phyloP scores from a whole-genome alignment of 2,329 filamentous ascomycete genomes.

The Xylariomycetidae sp. region DNA sequence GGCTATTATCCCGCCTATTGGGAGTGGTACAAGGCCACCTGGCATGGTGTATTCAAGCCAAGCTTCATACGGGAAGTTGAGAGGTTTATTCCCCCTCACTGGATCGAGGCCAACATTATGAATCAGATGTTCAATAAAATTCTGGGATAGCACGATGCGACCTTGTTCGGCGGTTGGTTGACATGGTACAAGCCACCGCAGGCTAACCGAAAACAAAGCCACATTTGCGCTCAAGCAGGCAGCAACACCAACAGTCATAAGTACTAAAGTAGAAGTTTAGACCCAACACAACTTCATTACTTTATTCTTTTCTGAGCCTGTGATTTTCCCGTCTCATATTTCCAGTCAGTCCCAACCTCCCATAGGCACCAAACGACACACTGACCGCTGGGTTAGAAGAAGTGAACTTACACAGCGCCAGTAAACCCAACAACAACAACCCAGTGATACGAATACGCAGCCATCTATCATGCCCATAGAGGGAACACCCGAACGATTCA shows the following conservation, averaged over 20 bases:
- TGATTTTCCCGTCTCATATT: too few species aligned
- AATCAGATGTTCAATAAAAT: constrained; percentile 6
- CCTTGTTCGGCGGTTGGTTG: not conserved
- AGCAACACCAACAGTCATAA: too few species aligned
- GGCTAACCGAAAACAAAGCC: not conserved
- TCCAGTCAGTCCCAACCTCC: too few species aligned
- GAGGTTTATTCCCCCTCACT: constrained; percentile 12
- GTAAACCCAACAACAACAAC: too few species aligned
- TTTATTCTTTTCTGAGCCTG: too few species aligned
- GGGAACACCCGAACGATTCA: constrained; percentile 1
- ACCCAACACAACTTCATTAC: too few species aligned
- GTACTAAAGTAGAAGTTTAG: too few species aligned
- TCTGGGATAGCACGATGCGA: constrained; percentile 1
- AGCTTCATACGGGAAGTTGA: constrained; percentile 13
- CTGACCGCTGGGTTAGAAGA: too few species aligned
- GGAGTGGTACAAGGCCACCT: constrained; percentile 13
- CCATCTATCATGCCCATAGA: too few species aligned
- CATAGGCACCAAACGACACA: too few species aligned
- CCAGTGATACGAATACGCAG: too few species aligned
- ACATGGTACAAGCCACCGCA: not conserved
- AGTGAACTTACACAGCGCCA: too few species aligned
- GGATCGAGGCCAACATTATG: constrained; percentile 13
- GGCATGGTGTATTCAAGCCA: constrained; percentile 9
- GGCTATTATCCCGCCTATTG: constrained; percentile 11
- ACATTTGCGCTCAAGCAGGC: not conserved